Evolutionary conservation across 306 rosid species (phyloP), one percentile per base, ranked within the genome.

Genomic region (Pyrus pyrifolia): DNA sequence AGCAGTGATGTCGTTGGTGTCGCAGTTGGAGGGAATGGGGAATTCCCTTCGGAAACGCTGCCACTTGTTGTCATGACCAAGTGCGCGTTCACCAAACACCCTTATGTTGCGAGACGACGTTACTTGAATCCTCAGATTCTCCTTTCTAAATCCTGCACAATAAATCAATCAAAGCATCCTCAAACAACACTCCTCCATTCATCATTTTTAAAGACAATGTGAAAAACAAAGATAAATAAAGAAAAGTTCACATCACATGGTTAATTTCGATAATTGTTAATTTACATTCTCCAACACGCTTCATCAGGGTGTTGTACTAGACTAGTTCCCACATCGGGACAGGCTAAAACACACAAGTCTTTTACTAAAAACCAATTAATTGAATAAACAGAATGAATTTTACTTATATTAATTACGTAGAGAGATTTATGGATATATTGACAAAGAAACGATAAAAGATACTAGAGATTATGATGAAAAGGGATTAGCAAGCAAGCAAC

Each of bases 21-120:
- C 81, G 46, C 87, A 83, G 68, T 87, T 69, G 62, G 82, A 6
- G 33, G 89, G 75, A 68, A 93, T 40, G 2, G 83, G 21, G 49
- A 89, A 80, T 68, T 93, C 96, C 65, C 72, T 89, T 3, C 15
- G 4, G 66, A 89, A 90, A 45, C 91, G 91, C 58, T 85, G 91
- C 90, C 87, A 68, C 68, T 23, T 76, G 60, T 81, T 83, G 23
- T 17, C 80, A 4, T 33, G 66, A 2, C 29, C 11, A 2, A 79
- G 35, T n/a, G 38, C 66, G 21, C 88, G 69, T 74, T 89, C 86
- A 8, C 96, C 96, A 1, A 25, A 53, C 51, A 93, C 42, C 79
- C 84, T 87, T 27, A 91, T 31, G 29, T 70, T 30, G 11, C 77
- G 69, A 0, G 45, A 5, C 22, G 92, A 82, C 1, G 93, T 88